Evolutionary conservation across 225 moss, liverwort and hornwort genomes (phyloP).

Genomic region (Marchantia polymorpha): DNA sequence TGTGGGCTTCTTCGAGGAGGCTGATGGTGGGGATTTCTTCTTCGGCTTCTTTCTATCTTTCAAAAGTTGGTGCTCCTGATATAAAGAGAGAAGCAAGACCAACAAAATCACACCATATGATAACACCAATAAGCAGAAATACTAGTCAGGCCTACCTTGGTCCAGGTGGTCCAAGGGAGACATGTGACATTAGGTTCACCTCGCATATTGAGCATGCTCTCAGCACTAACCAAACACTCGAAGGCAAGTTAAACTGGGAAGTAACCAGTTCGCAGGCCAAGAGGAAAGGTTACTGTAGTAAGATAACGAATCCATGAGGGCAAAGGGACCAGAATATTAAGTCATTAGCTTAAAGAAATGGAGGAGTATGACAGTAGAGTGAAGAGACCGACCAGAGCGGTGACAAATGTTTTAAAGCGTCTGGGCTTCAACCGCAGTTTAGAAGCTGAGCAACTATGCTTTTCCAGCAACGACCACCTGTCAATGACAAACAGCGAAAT

Average conservation of each 20-base stretch:
- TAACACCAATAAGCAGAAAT: not conserved
- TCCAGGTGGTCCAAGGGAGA: not conserved
- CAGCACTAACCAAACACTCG: not conserved
- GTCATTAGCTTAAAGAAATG: not conserved
- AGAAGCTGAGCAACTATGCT: conserved; percentile 51
- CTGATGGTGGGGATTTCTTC: conserved; percentile 28
- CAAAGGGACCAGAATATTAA: not conserved
- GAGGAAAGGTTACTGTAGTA: not conserved
- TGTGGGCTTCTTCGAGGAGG: conserved; percentile 27
- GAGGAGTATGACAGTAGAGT: not conserved
- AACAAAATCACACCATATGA: not conserved
- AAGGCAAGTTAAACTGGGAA: not conserved
- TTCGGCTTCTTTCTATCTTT: conserved; percentile 47
- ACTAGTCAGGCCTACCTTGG: not conserved
- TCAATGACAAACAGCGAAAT: not conserved
- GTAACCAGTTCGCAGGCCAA: no score
- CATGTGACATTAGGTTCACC: not conserved
- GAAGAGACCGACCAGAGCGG: conserved; percentile 40
- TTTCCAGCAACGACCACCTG: conserved; percentile 54
- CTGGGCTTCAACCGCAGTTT: conserved; percentile 50
- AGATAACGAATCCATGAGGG: not conserved
- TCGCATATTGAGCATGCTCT: not conserved
- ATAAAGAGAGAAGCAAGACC: not conserved
- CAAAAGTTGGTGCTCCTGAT: conserved; percentile 47
- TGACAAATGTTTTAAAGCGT: conserved; percentile 47